Evolutionary conservation across 1,284 basidiomycete genomes (phyloP).

Genomic region (Sporisorium scitamineum): DNA sequence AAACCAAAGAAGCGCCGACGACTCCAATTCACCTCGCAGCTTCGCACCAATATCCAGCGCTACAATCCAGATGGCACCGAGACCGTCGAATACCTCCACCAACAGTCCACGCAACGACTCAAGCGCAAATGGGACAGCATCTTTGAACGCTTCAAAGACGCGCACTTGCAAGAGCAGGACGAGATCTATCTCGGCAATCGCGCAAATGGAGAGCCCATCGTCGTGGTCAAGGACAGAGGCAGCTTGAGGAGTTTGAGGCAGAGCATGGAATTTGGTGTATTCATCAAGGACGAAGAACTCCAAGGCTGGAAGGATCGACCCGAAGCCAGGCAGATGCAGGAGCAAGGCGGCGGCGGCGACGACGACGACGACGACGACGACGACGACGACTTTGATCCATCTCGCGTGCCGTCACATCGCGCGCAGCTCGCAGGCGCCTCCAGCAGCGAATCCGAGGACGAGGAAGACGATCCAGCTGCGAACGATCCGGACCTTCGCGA

Average conservation of each 20-base stretch:
- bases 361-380: constrained; percentile 31
- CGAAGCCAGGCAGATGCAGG: constrained; percentile 29
- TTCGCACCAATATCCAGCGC: constrained; percentile 35
- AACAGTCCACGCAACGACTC: constrained; percentile 61
- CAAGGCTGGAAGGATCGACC: constrained; percentile 41
- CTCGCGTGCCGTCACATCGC: constrained; percentile 3
- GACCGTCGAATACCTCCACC: constrained; percentile 58
- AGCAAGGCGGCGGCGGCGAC: constrained; percentile 14
- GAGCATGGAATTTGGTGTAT: constrained; percentile 59
- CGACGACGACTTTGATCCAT: constrained; percentile 36
- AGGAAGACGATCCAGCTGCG: constrained; percentile 24
- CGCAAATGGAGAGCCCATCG: constrained; percentile 48
- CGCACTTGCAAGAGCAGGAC: constrained; percentile 64
- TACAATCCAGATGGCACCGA: constrained; percentile 61
- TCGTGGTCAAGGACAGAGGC: constrained; percentile 62
- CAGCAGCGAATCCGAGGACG: constrained; percentile 22
- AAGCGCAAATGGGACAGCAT: constrained; percentile 66
- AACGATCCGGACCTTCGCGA: constrained; percentile 56
- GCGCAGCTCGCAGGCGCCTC: constrained; percentile 2
- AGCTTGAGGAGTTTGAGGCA: constrained; percentile 48
- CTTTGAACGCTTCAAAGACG: constrained; percentile 63
- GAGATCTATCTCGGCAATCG: constrained; percentile 66
- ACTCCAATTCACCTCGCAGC: constrained; percentile 49
- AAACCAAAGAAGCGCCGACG: constrained; percentile 43
- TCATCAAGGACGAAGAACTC: constrained; percentile 64